These are phyloP conservation scores for Dothistroma pini DNA, from an alignment of 2,329 filamentous ascomycete genomes.

Conservation along the genomic window DNA sequence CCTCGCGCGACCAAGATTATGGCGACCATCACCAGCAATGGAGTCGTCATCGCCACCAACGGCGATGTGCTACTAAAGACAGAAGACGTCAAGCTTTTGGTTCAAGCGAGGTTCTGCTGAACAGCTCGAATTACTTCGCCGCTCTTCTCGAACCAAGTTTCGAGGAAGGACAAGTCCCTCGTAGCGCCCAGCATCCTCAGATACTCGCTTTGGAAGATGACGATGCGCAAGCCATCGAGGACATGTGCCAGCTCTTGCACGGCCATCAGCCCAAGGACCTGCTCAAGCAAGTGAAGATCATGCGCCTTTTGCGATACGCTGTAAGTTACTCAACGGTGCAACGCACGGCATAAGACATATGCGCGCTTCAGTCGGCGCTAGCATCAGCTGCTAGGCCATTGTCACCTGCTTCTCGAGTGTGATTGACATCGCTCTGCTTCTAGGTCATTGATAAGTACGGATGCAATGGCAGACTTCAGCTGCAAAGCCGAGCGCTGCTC, in stretches of 20 bases:
- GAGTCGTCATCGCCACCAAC: neutral
- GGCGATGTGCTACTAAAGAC: slow-evolving; percentile 5
- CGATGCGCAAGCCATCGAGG: neutral
- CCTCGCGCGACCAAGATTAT: neutral
- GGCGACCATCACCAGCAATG: neutral
- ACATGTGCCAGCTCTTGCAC: slow-evolving; percentile 8
- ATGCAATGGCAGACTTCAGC: neutral
- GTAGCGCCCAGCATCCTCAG: neutral
- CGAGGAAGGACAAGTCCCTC: slow-evolving; percentile 2
- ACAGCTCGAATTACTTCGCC: neutral
- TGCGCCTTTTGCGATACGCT: neutral
- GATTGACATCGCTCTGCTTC: neutral
- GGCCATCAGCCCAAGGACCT: neutral
- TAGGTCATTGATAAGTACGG: neutral
- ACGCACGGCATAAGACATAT: neutral
- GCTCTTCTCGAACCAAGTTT: slow-evolving; percentile 6
- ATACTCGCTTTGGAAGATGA: slow-evolving; percentile 1
- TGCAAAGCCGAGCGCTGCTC: neutral
- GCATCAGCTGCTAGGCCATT: too few species aligned
- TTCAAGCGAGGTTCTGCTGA: slow-evolving; percentile 4
- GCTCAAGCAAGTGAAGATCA: neutral
- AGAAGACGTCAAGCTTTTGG: slow-evolving; percentile 1
- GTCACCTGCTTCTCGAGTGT: neutral
- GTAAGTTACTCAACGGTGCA: too few species aligned
- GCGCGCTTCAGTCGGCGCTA: neutral